Conservation (phyloP, 176 grass and related monocot genomes). For the Aegilops bicornis region DNA sequence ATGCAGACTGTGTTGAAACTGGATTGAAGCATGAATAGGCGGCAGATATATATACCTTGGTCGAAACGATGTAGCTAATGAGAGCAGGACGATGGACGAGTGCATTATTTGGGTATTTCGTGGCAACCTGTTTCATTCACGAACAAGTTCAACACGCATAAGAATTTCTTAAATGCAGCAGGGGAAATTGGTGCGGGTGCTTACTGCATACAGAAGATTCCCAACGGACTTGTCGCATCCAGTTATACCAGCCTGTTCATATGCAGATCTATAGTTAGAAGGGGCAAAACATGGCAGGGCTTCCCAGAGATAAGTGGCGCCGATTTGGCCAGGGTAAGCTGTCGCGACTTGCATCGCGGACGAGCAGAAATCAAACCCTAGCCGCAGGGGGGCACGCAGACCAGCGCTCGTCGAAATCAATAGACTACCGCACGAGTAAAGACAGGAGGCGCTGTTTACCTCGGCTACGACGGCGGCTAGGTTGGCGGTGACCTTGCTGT, state of each 20-base stretch:
- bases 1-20: neutral
- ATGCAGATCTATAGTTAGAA: conserved; percentile 16
- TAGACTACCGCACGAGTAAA: neutral
- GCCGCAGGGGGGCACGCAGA: no score
- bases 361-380: neutral
- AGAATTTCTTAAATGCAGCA: neutral
- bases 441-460: conserved; percentile 12
- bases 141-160: conserved; percentile 10
- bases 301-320: neutral
- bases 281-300: neutral
- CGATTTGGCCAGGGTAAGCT: neutral
- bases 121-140: conserved; percentile 67
- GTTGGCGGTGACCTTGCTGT: conserved; percentile 77
- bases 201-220: conserved; percentile 84
- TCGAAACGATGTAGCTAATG: conserved; percentile 63
- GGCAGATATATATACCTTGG: conserved; percentile 58
- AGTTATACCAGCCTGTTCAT: conserved; percentile 64
- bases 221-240: conserved; percentile 69
- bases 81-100: conserved; percentile 79
- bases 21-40: neutral
- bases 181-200: neutral
- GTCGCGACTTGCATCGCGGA: neutral
- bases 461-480: conserved; percentile 74
- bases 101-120: conserved; percentile 81
- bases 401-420: no score